Base-by-base conservation (phyloP, 2,329 filamentous ascomycete species). In the Thielaviopsis ethacetica region DNA sequence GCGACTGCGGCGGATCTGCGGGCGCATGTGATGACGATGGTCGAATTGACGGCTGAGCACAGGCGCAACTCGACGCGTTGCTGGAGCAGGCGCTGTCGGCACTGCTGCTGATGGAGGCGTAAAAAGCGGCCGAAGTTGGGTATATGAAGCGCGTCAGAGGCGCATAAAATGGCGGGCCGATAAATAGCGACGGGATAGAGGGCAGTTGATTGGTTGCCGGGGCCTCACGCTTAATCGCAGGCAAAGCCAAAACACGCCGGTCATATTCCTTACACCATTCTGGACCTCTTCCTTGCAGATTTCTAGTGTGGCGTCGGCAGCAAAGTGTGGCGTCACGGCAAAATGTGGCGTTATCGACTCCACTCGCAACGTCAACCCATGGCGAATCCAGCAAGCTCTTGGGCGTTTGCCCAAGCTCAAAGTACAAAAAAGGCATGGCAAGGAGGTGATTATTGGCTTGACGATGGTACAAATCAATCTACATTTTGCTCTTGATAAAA, bases 391-490 rank as follows among this genome's bases (percentile, higher is more conserved):
- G 4, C 26, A 10, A 24, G 2, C 54, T 24, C 10, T n/a, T 21
- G 12, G 22, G 30, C 30, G 27, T 17, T 34, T 19, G 24, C 2
- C 49, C 49, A 24, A 58, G 3, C 27, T 58, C 30, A 58, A 58
- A 58, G 50, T 41, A 15, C 12, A 58, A 41, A 50, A 58, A 58
- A 4, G 49, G 49, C 56, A 53, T 58, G 30, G 12, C 34, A 44
- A 44, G 21, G 21, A 24, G 22, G 26, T 49, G 3, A 17, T 9
- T 54, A n/a, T 27, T 7, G 47, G 10, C n/a, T 15, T 10, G 38
- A 34, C 5, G 30, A 6, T 27, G 22, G n/a, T 22, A 4, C 3
- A 10, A 13, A 9, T 24, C 19, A 53, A 2, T 22, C 5, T 44
- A 13, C 38, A 41, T 41, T 44, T 44, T 17, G n/a, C 5, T 17